Base-by-base conservation (phyloP, 352 stramenopile genomes). In the Globisporangium sylvaticum region DNA sequence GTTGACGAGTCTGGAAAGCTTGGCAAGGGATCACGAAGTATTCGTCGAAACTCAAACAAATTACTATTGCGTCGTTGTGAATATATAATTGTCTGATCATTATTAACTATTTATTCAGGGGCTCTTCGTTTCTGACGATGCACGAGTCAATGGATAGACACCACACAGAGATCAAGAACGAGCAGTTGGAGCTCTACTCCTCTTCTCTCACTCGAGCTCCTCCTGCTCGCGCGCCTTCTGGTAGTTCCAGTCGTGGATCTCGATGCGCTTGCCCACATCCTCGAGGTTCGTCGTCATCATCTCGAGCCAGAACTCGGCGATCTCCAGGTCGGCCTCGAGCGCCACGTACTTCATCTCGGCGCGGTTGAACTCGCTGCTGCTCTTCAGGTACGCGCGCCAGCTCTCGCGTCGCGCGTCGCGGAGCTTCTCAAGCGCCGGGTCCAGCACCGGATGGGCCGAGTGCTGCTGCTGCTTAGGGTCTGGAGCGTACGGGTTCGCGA, bases 161-260 rank as follows among this genome's bases (percentile, higher is more conserved):
- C 31, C 7, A 8, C 31, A 37, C 31, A 37, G 31, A 37, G 31
- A 37, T 12, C 31, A 37, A 37, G 4, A 37, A 8, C 9, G 7
- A 37, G 31, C 31, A 37, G 8, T 37, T 53, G 4, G 14, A 18
- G 15, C 37, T 20, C 37, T 15, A 1, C 12, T 50, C 42, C 3
- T 1, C 12, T 50, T 18, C 3, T 1, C 42, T 50, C 42, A 67
- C 53, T 62, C 67, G 42, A 69, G 62, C 20, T 75, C 77, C 56
- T 72, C 65, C 22, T 77, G 65, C 37, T 79, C 74, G 31, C 67
- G 73, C 12, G 84, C 78, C 64, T 86, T 87, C 62, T 89, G 82
- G 29, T 89, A 88, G 62, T 88, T 87, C 86, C 86, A 94, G 60
- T 94, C 86, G 54, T 91, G 84, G 9, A 85, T 64, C 56, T 94